Base-by-base conservation (phyloP, 352 stramenopile species). In the Globisporangium abappressorium region DNA sequence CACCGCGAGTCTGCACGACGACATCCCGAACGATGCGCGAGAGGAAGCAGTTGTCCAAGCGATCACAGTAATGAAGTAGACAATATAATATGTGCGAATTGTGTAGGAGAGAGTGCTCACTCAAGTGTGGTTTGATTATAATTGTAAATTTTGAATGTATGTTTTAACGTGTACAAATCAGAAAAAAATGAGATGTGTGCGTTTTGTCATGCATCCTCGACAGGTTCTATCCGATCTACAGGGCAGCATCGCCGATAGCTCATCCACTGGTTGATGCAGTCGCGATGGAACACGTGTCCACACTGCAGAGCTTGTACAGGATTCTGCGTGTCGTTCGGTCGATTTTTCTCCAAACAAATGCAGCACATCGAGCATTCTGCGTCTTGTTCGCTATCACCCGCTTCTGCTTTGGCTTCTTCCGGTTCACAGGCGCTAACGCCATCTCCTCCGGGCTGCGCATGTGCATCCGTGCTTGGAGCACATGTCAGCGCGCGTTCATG, bases 41-140 rank as follows among this genome's bases (percentile, higher is more conserved):
- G 77, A 84, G n/a, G 77, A 87, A 58, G 77, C 76, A 4, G 81
- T 89, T 60, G 70, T 80, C 6, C 67, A 84, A 38, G 79, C 75
- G 56, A 81, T 89, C 69, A 75, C 71, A 11, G 30, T 33, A 5
- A 69, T 72, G 61, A 47, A 71, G 30, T 76, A 55, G 68, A 43
- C 26, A 59, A 24, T 18, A 20, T 33, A 59, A 24, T 18, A 20
- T 33, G 30, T 33, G 30, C 5, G 30, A 33, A 33, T 33, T 33
- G 30, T 33, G 28, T 18, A 26, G 15, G 28, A 9, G 8, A 60
- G 26, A 60, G 9, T 57, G 8, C 0, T 58, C 8, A 11, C 7
- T 41, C 4, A 36, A 11, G 55, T 47, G 8, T 46, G 30, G 9
- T 30, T 18, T 26, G 28, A 26, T 41, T 59, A 43, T 41, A 12